Percentiles rank a stretch among this genome's conserved stretches.
These are phyloP conservation scores for Ustilago xerochloae DNA, from an alignment of 1,284 basidiomycete species.

Conservation along the genomic window DNA sequence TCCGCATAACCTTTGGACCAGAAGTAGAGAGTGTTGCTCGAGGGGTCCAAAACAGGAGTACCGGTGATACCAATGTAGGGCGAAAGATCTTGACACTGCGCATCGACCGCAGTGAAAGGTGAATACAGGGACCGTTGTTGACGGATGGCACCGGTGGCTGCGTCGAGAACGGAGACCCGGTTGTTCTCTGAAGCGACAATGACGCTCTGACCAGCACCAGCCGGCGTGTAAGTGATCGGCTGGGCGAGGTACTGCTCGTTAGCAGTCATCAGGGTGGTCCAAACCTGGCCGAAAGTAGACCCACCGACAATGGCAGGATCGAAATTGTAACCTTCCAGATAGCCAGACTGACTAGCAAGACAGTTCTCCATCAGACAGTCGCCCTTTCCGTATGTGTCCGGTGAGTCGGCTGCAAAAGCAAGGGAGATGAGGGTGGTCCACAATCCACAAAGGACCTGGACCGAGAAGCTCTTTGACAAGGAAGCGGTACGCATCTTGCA, in stretches of 20 bases:
- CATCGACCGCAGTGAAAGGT: slow-evolving; percentile 6
- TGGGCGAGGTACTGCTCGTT: not conserved
- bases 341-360: slow-evolving; percentile 3
- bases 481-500: too few species aligned
- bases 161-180: not conserved
- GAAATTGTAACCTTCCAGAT: slow-evolving; percentile 30
- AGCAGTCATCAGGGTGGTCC: too few species aligned
- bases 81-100: slow-evolving; percentile 8
- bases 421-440: too few species aligned
- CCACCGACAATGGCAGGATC: slow-evolving; percentile 16
- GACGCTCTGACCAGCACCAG: not conserved
- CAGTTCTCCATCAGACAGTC: not conserved
- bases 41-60: slow-evolving; percentile 17
- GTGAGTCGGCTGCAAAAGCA: too few species aligned
- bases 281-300: not conserved
- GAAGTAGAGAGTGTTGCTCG: slow-evolving; percentile 19
- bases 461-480: too few species aligned
- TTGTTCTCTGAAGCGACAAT: not conserved
- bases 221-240: not conserved
- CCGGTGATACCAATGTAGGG: slow-evolving; percentile 25
- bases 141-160: not conserved
- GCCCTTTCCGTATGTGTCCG: not conserved
- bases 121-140: not conserved
- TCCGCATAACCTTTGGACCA: slow-evolving; percentile 19
- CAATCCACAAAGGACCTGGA: too few species aligned